phyloP scores from a whole-genome alignment of 441 rosid genomes.

The Erysimum cheiri region DNA sequence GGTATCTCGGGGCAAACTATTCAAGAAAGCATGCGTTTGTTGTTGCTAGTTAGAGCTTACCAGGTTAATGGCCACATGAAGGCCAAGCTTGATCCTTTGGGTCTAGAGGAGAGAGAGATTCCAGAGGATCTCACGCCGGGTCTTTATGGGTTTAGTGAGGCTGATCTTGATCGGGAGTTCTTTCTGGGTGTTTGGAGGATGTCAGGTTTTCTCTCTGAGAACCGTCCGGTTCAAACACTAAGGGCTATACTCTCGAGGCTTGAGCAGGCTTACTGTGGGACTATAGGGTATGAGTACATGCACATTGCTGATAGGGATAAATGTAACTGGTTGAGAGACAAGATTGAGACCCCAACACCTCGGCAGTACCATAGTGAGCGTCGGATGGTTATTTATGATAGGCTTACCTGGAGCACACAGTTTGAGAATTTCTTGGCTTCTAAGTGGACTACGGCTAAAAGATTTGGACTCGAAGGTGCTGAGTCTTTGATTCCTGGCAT shows the following conservation, averaged over 20 bases:
- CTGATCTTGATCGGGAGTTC: conserved; percentile 93
- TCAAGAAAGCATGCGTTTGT: conserved; percentile 93
- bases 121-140: conserved; percentile 82
- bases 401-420: conserved; percentile 91
- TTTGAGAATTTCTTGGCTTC: conserved; percentile 96
- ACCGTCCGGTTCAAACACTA: conserved; percentile 92
- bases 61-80: conserved; percentile 98
- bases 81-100: conserved; percentile 90
- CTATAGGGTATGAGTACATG: conserved; percentile 93
- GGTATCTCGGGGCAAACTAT: conserved; percentile 98
- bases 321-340: conserved; percentile 97
- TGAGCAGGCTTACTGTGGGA: conserved; percentile 97
- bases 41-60: conserved; percentile 89
- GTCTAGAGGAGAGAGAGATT: conserved; percentile 72
- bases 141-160: conserved; percentile 78
- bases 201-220: conserved; percentile 92
- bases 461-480: conserved; percentile 98
- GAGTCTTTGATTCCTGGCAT: conserved; percentile 97
- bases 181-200: conserved; percentile 93
- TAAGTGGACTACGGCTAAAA: conserved; percentile 93
- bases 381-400: conserved; percentile 84
- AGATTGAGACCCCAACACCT: conserved; percentile 90
- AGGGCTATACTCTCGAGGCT: conserved; percentile 87
- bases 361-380: conserved; percentile 82
- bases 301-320: conserved; percentile 89